These are phyloP conservation scores for Chaetomiaceae sp. DNA, from an alignment of 2,329 filamentous ascomycete species.

Conservation along the genomic window DNA sequence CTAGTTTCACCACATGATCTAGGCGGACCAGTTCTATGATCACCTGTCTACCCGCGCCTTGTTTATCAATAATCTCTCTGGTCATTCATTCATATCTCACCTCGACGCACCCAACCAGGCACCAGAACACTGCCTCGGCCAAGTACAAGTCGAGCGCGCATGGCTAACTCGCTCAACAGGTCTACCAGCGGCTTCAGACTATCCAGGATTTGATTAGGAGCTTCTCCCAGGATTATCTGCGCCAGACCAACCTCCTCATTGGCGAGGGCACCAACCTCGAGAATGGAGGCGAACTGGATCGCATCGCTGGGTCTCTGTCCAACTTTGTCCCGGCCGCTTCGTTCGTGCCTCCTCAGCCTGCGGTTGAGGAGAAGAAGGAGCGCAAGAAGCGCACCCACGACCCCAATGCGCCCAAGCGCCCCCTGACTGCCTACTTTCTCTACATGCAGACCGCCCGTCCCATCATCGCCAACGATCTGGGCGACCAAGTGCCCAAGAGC, in stretches of 20 bases:
- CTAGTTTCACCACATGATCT: too few species aligned
- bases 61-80: too few species aligned
- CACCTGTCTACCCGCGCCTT: too few species aligned
- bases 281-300: slow-evolving; percentile 42
- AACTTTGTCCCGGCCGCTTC: slow-evolving; percentile 40
- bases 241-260: slow-evolving; percentile 80
- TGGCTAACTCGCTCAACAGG: slow-evolving; percentile 48
- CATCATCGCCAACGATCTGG: slow-evolving; percentile 75
- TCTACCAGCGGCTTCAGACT: slow-evolving; percentile 70
- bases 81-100: too few species aligned
- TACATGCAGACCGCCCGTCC: slow-evolving; percentile 86
- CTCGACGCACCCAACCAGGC: not conserved
- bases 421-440: slow-evolving; percentile 89
- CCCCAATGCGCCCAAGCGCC: slow-evolving; percentile 91
- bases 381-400: slow-evolving; percentile 83
- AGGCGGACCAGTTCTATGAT: too few species aligned
- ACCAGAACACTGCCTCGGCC: not conserved
- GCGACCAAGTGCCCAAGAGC: slow-evolving; percentile 70
- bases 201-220: slow-evolving; percentile 75
- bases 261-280: slow-evolving; percentile 55
- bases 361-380: slow-evolving; percentile 72
- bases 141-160: not conserved
- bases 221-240: slow-evolving; percentile 77
- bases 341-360: slow-evolving; percentile 38
- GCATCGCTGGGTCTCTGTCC: slow-evolving; percentile 47